These are phyloP conservation scores for Pseudopithomyces maydicus DNA, from an alignment of 2,329 filamentous ascomycete genomes.

Conservation along the genomic window DNA sequence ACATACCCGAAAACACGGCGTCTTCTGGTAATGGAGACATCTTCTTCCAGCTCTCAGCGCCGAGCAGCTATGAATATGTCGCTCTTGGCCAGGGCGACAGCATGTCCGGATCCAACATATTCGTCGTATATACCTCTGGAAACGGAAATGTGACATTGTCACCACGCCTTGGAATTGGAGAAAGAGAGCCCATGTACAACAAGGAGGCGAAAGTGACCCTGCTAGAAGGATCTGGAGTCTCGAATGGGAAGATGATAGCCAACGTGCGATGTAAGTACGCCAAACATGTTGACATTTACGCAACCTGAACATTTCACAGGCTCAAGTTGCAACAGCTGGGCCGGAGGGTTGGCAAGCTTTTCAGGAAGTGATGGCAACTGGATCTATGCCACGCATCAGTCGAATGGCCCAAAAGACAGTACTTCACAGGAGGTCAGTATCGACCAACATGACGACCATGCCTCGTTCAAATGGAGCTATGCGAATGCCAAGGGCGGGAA, in stretches of 20 bases:
- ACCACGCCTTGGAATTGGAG: conserved; percentile 53
- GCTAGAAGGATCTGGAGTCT: conserved; percentile 59
- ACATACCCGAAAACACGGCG: conserved; percentile 59
- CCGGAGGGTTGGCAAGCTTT: conserved; percentile 58
- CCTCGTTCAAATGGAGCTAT: conserved; percentile 54
- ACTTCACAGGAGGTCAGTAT: conserved; percentile 52
- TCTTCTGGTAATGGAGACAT: conserved; percentile 59
- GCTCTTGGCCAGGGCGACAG: conserved; percentile 59
- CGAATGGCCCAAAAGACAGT: conserved; percentile 55
- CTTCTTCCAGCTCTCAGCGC: conserved; percentile 62
- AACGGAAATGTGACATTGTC: conserved; percentile 61
- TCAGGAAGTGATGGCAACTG: conserved; percentile 51
- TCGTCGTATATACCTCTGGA: conserved; percentile 61
- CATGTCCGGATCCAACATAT: conserved; percentile 64
- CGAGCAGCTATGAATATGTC: conserved; percentile 59
- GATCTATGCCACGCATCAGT: conserved; percentile 56
- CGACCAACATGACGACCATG: conserved; percentile 49
- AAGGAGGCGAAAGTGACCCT: conserved; percentile 52
- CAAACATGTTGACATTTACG: neutral
- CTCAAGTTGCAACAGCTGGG: conserved; percentile 60
- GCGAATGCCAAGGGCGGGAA: conserved; percentile 56
- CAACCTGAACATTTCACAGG: conserved; percentile 36
- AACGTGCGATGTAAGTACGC: conserved; percentile 57
- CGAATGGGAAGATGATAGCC: conserved; percentile 58
- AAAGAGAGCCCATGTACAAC: conserved; percentile 51